Base-by-base conservation (phyloP, 139 green algal genomes). In the Chlorella sp. region DNA sequence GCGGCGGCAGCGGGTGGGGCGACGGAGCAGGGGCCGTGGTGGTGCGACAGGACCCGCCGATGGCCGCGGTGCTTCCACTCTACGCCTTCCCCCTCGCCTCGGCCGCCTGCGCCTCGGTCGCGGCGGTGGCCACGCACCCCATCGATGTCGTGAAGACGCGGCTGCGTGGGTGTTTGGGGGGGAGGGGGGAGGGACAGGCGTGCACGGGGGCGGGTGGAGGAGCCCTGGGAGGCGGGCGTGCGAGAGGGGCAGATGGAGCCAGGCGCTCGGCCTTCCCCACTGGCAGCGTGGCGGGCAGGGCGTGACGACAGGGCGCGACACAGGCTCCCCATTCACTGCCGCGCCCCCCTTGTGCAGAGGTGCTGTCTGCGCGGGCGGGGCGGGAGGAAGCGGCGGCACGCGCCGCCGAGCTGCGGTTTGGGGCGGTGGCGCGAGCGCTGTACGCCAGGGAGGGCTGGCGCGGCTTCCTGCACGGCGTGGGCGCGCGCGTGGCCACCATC, bases 81-180 rank as follows among this genome's bases (percentile, higher is more conserved):
- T 88, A 77, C 77, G 75, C 67, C 53, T 85, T 79, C 48, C 73
- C 74, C 3, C 29, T 74, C 31, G 85, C 71, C 65, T 86, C 78
- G 31, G 77, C 83, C 40, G 70, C 66, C 31, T 86, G 82, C 31
- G 87, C 90, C 42, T 86, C 79, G 17, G 19, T 88, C 23, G 90
- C 90, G 8, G 81, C 85, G 2, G 21, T 91, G 2, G 64, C 84
- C 15, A 96, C 92, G 2, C 90, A 95, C 64, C 92, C 92, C 0
- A 79, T 84, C 27, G 92, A 96, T 71, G 92, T 95, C 14, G 86
- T 95, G 27, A 96, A 96, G 81, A 95, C 91, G 23, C 81, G 92
- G 41, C 80, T 95, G 56, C 92, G 95, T 84, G 90, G 64, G 19
- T 80, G 70, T 73, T 29, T 36, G 53, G 45, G 56, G 14, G 64